Base-by-base conservation (phyloP, 768 basidiomycete genomes). In the Panus rudis region DNA sequence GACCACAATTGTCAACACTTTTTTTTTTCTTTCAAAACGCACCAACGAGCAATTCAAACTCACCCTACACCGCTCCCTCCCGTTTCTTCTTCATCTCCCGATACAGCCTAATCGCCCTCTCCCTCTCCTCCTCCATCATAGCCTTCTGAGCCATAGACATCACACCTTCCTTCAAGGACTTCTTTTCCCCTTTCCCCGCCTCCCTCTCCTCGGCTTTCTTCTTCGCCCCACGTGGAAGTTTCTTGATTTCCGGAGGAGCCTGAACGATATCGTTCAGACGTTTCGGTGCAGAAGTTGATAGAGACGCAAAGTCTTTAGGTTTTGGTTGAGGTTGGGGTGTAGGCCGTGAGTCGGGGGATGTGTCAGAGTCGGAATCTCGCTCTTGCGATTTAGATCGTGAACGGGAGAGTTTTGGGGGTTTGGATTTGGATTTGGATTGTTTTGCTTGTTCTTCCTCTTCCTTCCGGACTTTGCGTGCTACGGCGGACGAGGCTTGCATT, bases 81-180 rank as follows among this genome's bases (percentile, higher is more conserved):
- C n/a, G n/a, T n/a, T n/a, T n/a, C 17, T 73, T 78, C 59, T 82
- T 88, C 60, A 89, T 53, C 60, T 81, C 73, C 46, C 87, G 66
- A 59, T 88, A 89, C 42, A 72, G 69, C 54, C 61, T 63, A 46
- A 91, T 80, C 17, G 65, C 84, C 47, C 73, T 79, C 52, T 84
- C 79, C 49, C 87, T 70, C 45, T 89, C 86, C 41, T 69, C 67
- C 53, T 84, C 84, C 75, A 91, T 78, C 78, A 85, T 78, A 5
- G 70, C 69, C 57, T 77, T 80, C 64, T 88, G 84, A 12, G 81
- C 78, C 74, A 87, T 79, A 22, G 81, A 82, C 23, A 89, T 51
- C 6, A 84, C 70, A 3, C 71, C 72, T 8, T 73, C 64, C 28
- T 49, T 56, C 53, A 68, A 45, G 4, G 48, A 54, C 17, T 40